Evolutionary conservation across 495 filamentous ascomycete species (phyloP), one percentile per base, ranked within the genome.

Genomic region (Tuber microsphaerosporum): DNA sequence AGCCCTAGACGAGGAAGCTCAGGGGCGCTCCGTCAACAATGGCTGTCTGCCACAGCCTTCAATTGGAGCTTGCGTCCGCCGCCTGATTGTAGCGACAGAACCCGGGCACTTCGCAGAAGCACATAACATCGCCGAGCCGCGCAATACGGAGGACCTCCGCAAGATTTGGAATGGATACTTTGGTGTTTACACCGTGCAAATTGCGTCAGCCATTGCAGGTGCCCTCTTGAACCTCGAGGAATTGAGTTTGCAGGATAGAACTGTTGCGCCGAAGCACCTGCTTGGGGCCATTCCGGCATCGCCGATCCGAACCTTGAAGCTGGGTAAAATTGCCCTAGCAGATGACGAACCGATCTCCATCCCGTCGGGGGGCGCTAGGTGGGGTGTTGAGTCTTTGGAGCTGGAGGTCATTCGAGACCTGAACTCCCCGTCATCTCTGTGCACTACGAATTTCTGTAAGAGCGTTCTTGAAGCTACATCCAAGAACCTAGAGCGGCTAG

Each of bases 381-480:
- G 74, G 74, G 26, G 34, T 14, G 26, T 75, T 17, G 37, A 45
- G 5, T 61, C n/a, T 42, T 39, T 75, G 31, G 42, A 46, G 19
- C 22, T 75, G 44, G 44, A 75, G 37, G 43, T 72, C 12, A 41
- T 43, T 31, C 22, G 31, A 2, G 45, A 69, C 12, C 31, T 71
- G 74, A 31, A 51, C 56, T 43, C 44, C 42, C 20, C 71, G 14
- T 42, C 44, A n/a, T 41, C 43, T 19, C 43, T 31, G 26, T 61
- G 22, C n/a, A 56, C 68, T 39, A 45, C 69, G 31, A 69, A 46
- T 10, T 61, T 75, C 34, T 75, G 74, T 42, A 34, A 44, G 69
- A 75, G 74, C 39, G 65, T 75, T 26, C 46, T 75, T 37, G 39
- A 56, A 31, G 74, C 74, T 37, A 56, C 74, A 12, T 69, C 74